A percentile compares a stretch with the other conserved stretches of the same genome.
Conservation (phyloP, 2,329 filamentous ascomycete species). For the Beauveria varroae region DNA sequence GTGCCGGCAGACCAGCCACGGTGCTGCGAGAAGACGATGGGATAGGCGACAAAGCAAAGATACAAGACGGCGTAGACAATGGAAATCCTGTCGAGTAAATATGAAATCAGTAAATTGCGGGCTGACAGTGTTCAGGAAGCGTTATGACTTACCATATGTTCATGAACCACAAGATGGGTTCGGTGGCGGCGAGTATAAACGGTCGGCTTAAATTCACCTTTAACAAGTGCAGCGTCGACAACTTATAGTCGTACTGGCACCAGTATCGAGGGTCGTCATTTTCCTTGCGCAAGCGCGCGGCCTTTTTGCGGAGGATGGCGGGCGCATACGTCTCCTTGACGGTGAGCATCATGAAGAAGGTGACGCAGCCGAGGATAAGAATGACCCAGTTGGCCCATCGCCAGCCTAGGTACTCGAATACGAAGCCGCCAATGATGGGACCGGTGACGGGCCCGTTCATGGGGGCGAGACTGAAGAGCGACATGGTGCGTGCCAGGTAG, state of each 20-base stretch:
- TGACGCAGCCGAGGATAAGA: slow-evolving; percentile 57
- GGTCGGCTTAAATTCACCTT: slow-evolving; percentile 66
- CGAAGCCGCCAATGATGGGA: slow-evolving; percentile 60
- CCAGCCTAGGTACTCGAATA: slow-evolving; percentile 64
- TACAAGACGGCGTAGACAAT: slow-evolving; percentile 76
- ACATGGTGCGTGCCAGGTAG: slow-evolving; percentile 73
- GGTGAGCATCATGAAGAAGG: slow-evolving; percentile 46
- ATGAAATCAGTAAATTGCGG: not conserved
- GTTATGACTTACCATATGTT: slow-evolving; percentile 41
- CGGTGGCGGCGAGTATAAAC: slow-evolving; percentile 64
- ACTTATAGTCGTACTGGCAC: slow-evolving; percentile 65
- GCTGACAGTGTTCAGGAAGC: not conserved
- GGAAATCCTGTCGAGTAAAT: slow-evolving; percentile 49
- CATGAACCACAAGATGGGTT: slow-evolving; percentile 66
- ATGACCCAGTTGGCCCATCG: slow-evolving; percentile 74
- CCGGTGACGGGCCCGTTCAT: slow-evolving; percentile 60
- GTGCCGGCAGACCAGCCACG: slow-evolving; percentile 69
- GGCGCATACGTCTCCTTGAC: slow-evolving; percentile 68
- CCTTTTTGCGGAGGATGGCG: slow-evolving; percentile 57
- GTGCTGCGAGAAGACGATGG: slow-evolving; percentile 62
- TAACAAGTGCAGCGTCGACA: slow-evolving; percentile 53
- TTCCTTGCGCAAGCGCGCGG: slow-evolving; percentile 51
- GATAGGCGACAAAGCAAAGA: slow-evolving; percentile 81
- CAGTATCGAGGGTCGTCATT: slow-evolving; percentile 63
- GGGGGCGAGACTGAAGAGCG: slow-evolving; percentile 75